Evolutionary conservation across 2,329 filamentous ascomycete genomes (phyloP).

Genomic region (Alternaria hordeiaustralica): DNA sequence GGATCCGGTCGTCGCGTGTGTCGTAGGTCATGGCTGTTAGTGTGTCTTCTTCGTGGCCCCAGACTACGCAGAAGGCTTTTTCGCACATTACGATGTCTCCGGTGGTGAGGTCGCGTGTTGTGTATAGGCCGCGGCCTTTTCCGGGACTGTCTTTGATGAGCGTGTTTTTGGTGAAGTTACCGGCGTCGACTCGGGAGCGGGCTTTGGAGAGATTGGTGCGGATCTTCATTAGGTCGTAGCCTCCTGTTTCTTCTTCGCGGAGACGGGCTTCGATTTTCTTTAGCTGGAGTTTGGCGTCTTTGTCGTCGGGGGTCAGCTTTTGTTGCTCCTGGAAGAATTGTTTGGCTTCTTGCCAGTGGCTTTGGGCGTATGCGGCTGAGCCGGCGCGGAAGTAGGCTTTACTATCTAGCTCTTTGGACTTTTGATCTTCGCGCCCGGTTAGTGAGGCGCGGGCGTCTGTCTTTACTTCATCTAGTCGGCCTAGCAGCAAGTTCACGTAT

Average conservation of each 20-base stretch:
- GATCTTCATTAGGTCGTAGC: slow-evolving; percentile 48
- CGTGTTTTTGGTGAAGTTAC: slow-evolving; percentile 55
- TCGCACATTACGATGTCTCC: slow-evolving; percentile 63
- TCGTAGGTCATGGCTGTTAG: slow-evolving; percentile 55
- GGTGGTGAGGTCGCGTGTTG: slow-evolving; percentile 54
- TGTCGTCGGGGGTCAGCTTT: slow-evolving; percentile 39
- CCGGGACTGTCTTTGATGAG: slow-evolving; percentile 50
- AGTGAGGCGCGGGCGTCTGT: slow-evolving; percentile 39
- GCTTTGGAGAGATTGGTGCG: slow-evolving; percentile 45
- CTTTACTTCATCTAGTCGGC: slow-evolving; percentile 39
- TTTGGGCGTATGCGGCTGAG: slow-evolving; percentile 54
- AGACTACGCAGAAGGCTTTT: slow-evolving; percentile 58
- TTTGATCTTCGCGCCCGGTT: slow-evolving; percentile 30
- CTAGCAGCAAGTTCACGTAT: slow-evolving; percentile 40
- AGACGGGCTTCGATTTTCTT: slow-evolving; percentile 28
- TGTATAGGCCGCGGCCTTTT: slow-evolving; percentile 60
- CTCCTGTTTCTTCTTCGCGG: slow-evolving; percentile 50
- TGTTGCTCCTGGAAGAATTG: slow-evolving; percentile 45
- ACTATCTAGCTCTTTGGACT: slow-evolving; percentile 44
- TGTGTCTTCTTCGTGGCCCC: slow-evolving; percentile 52
- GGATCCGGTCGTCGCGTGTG: slow-evolving; percentile 45
- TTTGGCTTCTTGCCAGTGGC: slow-evolving; percentile 48
- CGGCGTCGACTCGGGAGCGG: slow-evolving; percentile 56
- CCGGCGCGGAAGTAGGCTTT: slow-evolving; percentile 56
- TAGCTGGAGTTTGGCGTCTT: slow-evolving; percentile 39